These are phyloP conservation scores for Tilletia setariae DNA, from an alignment of 1,284 basidiomycete species.

Conservation along the genomic window DNA sequence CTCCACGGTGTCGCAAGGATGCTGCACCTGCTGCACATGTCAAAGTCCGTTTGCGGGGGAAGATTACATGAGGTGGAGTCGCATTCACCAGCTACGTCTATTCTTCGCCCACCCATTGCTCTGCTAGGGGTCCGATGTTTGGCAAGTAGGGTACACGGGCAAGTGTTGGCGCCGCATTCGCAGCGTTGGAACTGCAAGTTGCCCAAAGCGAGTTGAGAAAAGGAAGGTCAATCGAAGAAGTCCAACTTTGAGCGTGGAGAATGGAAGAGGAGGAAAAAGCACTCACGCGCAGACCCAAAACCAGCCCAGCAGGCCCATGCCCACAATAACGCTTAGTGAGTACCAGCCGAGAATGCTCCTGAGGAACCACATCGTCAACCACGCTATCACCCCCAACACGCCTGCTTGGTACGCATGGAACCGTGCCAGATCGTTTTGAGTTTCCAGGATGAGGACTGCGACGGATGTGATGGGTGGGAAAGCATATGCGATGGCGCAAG, in stretches of 20 bases:
- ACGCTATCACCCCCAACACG: constrained; percentile 31
- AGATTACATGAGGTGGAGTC: not conserved
- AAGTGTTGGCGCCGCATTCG: constrained; percentile 18
- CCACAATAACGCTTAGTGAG: constrained; percentile 39
- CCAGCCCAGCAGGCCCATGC: constrained; percentile 43
- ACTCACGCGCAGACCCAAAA: constrained; percentile 50
- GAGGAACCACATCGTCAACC: constrained; percentile 36
- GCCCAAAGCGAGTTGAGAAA: not conserved
- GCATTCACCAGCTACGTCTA: not conserved
- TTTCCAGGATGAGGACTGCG: constrained; percentile 41
- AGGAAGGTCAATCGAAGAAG: not conserved
- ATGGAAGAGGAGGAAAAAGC: not conserved
- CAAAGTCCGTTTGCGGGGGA: too few species aligned
- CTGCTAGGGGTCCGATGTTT: constrained; percentile 19
- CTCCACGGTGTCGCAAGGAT: too few species aligned
- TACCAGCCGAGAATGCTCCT: constrained; percentile 37
- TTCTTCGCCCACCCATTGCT: constrained; percentile 24
- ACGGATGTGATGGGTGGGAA: constrained; percentile 42
- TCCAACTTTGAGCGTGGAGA: too few species aligned
- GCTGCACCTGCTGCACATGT: too few species aligned
- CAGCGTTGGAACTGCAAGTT: constrained; percentile 27
- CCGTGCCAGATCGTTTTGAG: constrained; percentile 37
- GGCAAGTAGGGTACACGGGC: constrained; percentile 20
- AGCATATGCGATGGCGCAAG: constrained; percentile 40
- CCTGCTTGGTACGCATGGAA: constrained; percentile 49